A percentile compares a stretch with the other conserved stretches of the same genome.
Conservation (phyloP, 768 basidiomycete species). For the Hebeloma cylindrosporum region DNA sequence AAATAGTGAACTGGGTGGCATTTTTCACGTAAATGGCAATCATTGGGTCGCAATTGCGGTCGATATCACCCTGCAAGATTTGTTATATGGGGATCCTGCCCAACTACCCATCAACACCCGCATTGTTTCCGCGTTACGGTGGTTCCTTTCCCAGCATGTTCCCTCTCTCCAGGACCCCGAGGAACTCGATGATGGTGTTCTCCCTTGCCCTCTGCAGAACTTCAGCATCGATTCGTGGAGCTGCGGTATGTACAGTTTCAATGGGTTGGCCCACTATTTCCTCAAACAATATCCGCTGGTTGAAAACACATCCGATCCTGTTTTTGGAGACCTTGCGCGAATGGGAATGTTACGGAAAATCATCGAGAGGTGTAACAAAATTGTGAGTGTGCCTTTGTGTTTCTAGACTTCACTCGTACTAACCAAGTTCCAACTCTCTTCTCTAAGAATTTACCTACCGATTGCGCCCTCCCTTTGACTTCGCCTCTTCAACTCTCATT, state of each 20-base stretch:
- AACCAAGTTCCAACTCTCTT: too few relatives aligned
- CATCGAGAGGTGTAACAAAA: not conserved
- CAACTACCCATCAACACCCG: not conserved
- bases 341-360: not conserved
- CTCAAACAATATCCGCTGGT: too few relatives aligned
- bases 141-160: not conserved
- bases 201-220: slow-evolving; percentile 7
- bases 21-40: slow-evolving; percentile 22
- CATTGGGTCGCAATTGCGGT: slow-evolving; percentile 20
- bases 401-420: too few relatives aligned
- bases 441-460: too few relatives aligned
- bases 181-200: not conserved
- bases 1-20: slow-evolving; percentile 4
- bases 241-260: slow-evolving; percentile 12
- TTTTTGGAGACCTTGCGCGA: not conserved
- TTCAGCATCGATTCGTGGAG: slow-evolving; percentile 11
- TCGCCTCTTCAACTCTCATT: too few relatives aligned
- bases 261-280: too few relatives aligned
- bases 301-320: not conserved
- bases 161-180: too few relatives aligned
- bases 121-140: not conserved
- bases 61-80: slow-evolving; percentile 1
- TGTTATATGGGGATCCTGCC: slow-evolving; percentile 21
- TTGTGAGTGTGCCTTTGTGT: too few relatives aligned
- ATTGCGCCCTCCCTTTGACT: too few relatives aligned